Base-by-base conservation (phyloP, 1,284 basidiomycete species). In the Somion occarium region DNA sequence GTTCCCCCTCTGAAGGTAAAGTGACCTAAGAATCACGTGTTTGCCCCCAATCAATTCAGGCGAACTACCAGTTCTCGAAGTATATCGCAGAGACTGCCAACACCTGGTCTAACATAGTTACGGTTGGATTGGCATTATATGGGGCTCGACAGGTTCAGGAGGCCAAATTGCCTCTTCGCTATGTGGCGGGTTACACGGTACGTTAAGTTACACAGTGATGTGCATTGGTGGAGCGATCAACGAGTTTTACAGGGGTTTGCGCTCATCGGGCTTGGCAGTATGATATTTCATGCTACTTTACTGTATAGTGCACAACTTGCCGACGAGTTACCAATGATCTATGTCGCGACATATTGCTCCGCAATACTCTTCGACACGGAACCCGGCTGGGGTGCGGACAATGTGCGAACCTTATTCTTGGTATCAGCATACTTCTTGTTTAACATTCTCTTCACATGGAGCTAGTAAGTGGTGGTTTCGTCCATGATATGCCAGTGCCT, bases 301-400 rank as follows among this genome's bases (percentile, higher is more conserved):
- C 69, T 78, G n/a, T 85, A 78, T 58, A 72, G 79, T 55, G 82
- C 83, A 0, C 83, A 86, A 57, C 76, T 86, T 38, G 81, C 81
- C 3, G 84, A 87, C 56, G 84, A 87, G 60, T 69, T 87, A 2
- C 84, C 83, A 1, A 86, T 87, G 83, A 77, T 85, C 47, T 83
- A 80, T 56, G 76, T 80, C 51, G 75, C 73, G 3, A 76, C 75
- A 39, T 76, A 79, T 66, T 72, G 73, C 54, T 61, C 76, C 22
- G 82, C 75, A 61, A 63, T 81, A 38, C 63, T 83, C 22, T 79
- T 79, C 62, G 83, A 87, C 58, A 74, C 73, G n/a, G 56, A 67
- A 47, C 74, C 71, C 3, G 81, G 82, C 1, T 83, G 76, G 55
- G 65, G 61, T 42, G 55, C 74, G 34, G 68, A 53, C 54, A 63